These are phyloP conservation scores for Colletotrichum salicis DNA, from an alignment of 2,329 filamentous ascomycete genomes.

Conservation along the genomic window DNA sequence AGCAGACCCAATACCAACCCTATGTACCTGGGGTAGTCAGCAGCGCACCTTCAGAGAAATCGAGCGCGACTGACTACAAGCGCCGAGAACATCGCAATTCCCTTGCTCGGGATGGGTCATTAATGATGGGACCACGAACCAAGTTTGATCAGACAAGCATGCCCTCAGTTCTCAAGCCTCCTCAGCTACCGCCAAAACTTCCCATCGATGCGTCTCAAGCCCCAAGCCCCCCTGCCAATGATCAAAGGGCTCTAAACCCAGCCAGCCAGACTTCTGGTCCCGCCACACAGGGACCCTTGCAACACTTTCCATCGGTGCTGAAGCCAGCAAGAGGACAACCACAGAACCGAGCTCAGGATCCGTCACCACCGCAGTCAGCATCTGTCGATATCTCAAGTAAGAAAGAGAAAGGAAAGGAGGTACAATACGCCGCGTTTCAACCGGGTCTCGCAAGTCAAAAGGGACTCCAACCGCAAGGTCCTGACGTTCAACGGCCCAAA, in stretches of 20 bases:
- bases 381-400: neutral
- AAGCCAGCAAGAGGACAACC: conserved; percentile 42
- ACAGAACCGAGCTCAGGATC: neutral
- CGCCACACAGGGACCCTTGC: conserved; percentile 1
- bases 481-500: conserved; percentile 15
- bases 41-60: neutral
- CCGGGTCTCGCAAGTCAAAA: neutral
- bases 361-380: neutral
- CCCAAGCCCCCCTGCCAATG: neutral
- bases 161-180: conserved; percentile 40
- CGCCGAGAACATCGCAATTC: conserved; percentile 33
- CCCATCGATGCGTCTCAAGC: conserved; percentile 7
- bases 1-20: conserved; percentile 29
- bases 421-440: conserved; percentile 8
- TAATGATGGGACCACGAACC: conserved; percentile 37
- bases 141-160: conserved; percentile 38
- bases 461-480: neutral
- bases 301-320: conserved; percentile 43
- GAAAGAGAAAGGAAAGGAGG: neutral
- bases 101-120: conserved; percentile 41
- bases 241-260: neutral
- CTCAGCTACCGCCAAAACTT: conserved; percentile 38
- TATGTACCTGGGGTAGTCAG: conserved; percentile 26
- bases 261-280: neutral
- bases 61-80: neutral